Conservation (phyloP, 192 early-diverging fungal species). For the Nowakowskiella sp. region DNA sequence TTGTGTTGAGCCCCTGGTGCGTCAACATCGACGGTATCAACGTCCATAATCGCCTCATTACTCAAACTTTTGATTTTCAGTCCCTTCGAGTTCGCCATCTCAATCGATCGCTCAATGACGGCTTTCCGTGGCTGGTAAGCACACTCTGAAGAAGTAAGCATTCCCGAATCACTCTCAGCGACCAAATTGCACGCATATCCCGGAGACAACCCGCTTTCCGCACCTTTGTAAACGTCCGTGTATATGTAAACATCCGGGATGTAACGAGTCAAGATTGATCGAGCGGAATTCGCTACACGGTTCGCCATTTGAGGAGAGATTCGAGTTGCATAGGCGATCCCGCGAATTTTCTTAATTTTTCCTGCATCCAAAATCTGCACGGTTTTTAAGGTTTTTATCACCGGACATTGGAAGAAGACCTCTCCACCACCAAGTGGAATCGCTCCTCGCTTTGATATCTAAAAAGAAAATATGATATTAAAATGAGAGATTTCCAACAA, state of each 20-base stretch:
- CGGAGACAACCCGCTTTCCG: slow-evolving; percentile 73
- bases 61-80: not conserved
- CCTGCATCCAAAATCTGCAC: slow-evolving; percentile 78
- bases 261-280: slow-evolving; percentile 79
- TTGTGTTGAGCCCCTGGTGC: slow-evolving; percentile 5
- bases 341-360: slow-evolving; percentile 85
- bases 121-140: slow-evolving; percentile 54
- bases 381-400: slow-evolving; percentile 64
- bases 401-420: slow-evolving; percentile 78
- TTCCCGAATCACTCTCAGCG: slow-evolving; percentile 82
- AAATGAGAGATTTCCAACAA: not conserved
- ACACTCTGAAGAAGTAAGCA: slow-evolving; percentile 76
- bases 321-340: slow-evolving; percentile 85
- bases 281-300: slow-evolving; percentile 80
- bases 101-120: not conserved
- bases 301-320: slow-evolving; percentile 94
- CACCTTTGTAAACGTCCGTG: slow-evolving; percentile 96
- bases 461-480: slow-evolving; percentile 3
- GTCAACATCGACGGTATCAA: not conserved
- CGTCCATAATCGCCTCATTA: not conserved
- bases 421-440: slow-evolving; percentile 89
- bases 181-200: slow-evolving; percentile 89
- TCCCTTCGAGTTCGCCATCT: slow-evolving; percentile 6
- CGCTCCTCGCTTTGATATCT: slow-evolving; percentile 82
- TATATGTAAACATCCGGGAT: slow-evolving; percentile 97